Conservation (phyloP, 768 basidiomycete species). For the Leccinum obscurum region DNA sequence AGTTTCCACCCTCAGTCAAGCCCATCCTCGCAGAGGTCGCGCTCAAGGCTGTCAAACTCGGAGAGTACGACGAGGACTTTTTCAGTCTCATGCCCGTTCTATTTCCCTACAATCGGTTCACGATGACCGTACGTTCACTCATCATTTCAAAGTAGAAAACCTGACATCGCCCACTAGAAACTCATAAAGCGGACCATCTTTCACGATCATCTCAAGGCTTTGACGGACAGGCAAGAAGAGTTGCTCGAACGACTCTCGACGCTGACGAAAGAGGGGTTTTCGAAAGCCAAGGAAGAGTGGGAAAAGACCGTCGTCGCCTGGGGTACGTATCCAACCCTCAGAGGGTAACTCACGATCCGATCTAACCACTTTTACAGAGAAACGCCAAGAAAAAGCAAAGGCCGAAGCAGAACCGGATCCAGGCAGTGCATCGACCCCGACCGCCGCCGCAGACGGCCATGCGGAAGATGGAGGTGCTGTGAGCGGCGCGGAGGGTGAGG, state of each 20-base stretch:
- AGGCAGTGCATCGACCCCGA: conserved; percentile 34
- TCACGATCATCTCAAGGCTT: conserved; percentile 63
- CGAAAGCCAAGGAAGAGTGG: conserved; percentile 74
- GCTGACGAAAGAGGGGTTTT: conserved; percentile 64
- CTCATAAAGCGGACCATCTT: conserved; percentile 90
- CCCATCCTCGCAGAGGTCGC: conserved; percentile 72
- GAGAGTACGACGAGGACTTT: conserved; percentile 90
- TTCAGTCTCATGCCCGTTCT: conserved; percentile 84
- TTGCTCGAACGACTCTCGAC: conserved; percentile 61
- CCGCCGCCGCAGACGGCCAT: conserved; percentile 20
- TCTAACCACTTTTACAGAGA: conserved; percentile 33
- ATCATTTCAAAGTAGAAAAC: neutral
- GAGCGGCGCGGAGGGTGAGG: conserved; percentile 30
- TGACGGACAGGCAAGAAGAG: conserved; percentile 67
- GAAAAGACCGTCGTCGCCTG: conserved; percentile 67
- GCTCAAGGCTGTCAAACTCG: conserved; percentile 74
- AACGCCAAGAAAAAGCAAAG: conserved; percentile 57
- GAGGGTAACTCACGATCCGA: neutral
- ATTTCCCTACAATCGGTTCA: conserved; percentile 95
- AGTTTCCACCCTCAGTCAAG: conserved; percentile 84
- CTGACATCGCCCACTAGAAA: conserved; percentile 55
- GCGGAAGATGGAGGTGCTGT: conserved; percentile 34
- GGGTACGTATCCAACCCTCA: conserved; percentile 44
- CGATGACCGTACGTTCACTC: conserved; percentile 67
- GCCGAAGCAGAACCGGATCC: conserved; percentile 28